Base-by-base conservation (phyloP, 2,329 filamentous ascomycete genomes). In the Claviceps pusilla region DNA sequence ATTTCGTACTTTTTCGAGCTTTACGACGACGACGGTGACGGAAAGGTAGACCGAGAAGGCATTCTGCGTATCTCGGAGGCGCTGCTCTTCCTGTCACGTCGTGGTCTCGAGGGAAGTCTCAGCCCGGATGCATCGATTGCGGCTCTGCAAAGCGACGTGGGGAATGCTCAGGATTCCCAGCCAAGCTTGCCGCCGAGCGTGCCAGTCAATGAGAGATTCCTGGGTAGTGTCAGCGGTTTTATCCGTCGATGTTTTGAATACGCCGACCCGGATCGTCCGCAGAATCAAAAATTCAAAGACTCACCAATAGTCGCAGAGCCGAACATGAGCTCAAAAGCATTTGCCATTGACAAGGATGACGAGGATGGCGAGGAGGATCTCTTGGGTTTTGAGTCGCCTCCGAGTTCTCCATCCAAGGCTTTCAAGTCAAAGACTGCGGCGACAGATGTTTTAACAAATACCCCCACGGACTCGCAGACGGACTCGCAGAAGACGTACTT, bases 1-100 rank as follows among this genome's bases (percentile, higher is more conserved):
- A 97, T 98, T 64, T 93, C 84, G 57, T 97, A 97, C 70, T 97
- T 98, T 68, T 98, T 98, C 62, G 88, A 96, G 63, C 79, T 98
- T 0, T 96, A 97, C 67, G 93, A 98, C 65, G 91, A 98, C 60
- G 86, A 91, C 62, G 80, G 83, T 1, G 89, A 95, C 65, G 93
- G 93, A 31, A 89, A 82, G 61, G 90, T 98, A 5, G 93, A 97
- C 64, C 82, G 93, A 11, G 93, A 98, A 68, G 93, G 93, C 6
- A 98, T 98, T 55, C 69, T 98, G 48, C 78, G 89, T 48, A 97
- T 98, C 65, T 96, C 90, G 0, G 93, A 98, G 69, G 89, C 91
- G 0, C 73, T 98, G 37, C 73, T 98, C 2, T 98, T 98, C 69
- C 77, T 98, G 19, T 96, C 90, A 0, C 79, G 93, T 28, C 81